Base-by-base conservation (phyloP, 2,329 filamentous ascomycete genomes). In the Samsoniella hepiali region DNA sequence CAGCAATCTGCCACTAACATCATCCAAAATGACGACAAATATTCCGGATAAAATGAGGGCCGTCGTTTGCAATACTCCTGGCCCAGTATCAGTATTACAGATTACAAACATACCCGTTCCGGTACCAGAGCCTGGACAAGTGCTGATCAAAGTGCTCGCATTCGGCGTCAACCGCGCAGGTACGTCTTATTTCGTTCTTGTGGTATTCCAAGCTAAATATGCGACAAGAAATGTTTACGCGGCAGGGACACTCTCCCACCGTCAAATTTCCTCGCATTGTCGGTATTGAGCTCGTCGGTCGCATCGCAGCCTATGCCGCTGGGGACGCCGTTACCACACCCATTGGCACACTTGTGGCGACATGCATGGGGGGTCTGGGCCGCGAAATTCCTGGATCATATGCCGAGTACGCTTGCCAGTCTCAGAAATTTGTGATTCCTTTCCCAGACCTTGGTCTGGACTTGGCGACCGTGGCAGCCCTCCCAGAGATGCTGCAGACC, bases 81-180 rank as follows among this genome's bases (percentile, higher is more conserved):
- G 55, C n/a, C 55, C 55, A 10, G 22, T 57, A 17, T 51, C 45
- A 8, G 45, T 60, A 13, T n/a, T 60, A 2, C 45, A 51, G 31
- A 49, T 60, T 13, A 50, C 42, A 51, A 1, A 60, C 13, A 17
- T 60, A 17, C 45, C 58, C 5, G 36, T 60, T n/a, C 58, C 58
- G 27, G 15, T 42, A 6, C 58, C 58, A 31, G 38, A 49, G 31
- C 45, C 45, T n/a, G 44, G 36, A 17, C 58, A 60, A 29, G 31
- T 59, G 5, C 57, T 59, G n/a, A 38, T 59, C 17, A 59, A 59
- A 38, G 42, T 59, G 10, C 42, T 49, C 42, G 57, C 44, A 15
- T 59, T 59, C 32, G 57, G 57, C 31, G 51, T 59, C 45, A 59
- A 59, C n/a, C 57, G 57, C 31, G 57, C 57, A 50, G 57, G 50